These are phyloP conservation scores for Leavenworthia alabamica DNA, from an alignment of 345 rosid genomes.

Conservation along the genomic window DNA sequence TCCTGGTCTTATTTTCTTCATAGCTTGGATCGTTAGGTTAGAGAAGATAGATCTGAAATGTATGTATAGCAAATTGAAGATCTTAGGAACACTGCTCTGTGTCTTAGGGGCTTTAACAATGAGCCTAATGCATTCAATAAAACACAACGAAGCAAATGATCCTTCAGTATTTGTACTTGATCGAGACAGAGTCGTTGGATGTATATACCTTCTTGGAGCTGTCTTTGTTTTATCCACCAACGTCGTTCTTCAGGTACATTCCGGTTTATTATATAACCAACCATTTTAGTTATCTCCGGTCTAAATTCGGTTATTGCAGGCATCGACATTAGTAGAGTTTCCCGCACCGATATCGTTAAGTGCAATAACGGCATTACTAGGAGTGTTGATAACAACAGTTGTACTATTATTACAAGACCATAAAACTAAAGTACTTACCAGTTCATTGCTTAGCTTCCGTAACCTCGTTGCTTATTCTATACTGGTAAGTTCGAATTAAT, in stretches of 20 bases:
- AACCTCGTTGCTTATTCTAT: slow-evolving; percentile 44
- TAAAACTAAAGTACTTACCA: slow-evolving; percentile 26
- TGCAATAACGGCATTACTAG: slow-evolving; percentile 66
- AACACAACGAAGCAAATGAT: slow-evolving; percentile 1
- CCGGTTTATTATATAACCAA: neutral
- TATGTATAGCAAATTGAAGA: slow-evolving; percentile 65
- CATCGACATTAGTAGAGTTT: slow-evolving; percentile 57
- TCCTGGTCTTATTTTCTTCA: slow-evolving; percentile 78
- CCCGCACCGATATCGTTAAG: slow-evolving; percentile 86
- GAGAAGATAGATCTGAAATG: slow-evolving; percentile 64
- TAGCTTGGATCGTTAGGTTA: slow-evolving; percentile 68
- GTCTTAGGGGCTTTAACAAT: slow-evolving; percentile 69
- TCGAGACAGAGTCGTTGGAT: slow-evolving; percentile 57
- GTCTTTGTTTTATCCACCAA: slow-evolving; percentile 57
- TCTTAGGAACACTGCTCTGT: slow-evolving; percentile 69
- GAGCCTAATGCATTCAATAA: slow-evolving; percentile 58
- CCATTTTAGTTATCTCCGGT: neutral
- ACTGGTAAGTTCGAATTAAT: slow-evolving; percentile 38
- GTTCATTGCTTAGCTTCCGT: slow-evolving; percentile 35
- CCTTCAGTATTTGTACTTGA: slow-evolving; percentile 33
- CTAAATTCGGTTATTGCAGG: slow-evolving; percentile 37
- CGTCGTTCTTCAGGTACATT: slow-evolving; percentile 63
- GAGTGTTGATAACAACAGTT: slow-evolving; percentile 48
- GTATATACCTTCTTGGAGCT: slow-evolving; percentile 66
- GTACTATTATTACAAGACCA: slow-evolving; percentile 42